A percentile compares a stretch with the other conserved stretches of the same genome.
These are phyloP conservation scores for Gnomoniopsis smithogilvyi DNA, from an alignment of 2,329 filamentous ascomycete species.

Conservation along the genomic window DNA sequence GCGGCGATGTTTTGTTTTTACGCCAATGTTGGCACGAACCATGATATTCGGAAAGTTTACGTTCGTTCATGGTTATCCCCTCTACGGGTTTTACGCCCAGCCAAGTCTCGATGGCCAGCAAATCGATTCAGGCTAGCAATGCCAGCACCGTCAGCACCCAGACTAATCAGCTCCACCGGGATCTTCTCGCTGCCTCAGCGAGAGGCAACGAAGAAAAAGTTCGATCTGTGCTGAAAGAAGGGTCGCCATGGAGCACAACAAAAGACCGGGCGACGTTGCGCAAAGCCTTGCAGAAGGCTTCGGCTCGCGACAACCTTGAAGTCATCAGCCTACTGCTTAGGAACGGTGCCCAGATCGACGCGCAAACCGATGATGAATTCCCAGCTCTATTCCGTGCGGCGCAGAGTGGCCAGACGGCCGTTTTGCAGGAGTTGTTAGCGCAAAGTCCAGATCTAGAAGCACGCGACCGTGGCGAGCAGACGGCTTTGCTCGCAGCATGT, in stretches of 20 bases:
- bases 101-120: slow-evolving; percentile 6
- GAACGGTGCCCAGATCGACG: slow-evolving; percentile 34
- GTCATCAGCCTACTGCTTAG: slow-evolving; percentile 36
- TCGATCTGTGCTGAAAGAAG: slow-evolving; percentile 33
- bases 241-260: slow-evolving; percentile 30
- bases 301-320: slow-evolving; percentile 33
- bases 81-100: not conserved
- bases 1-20: not conserved
- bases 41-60: not conserved
- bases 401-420: slow-evolving; percentile 31
- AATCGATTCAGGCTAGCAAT: slow-evolving; percentile 11
- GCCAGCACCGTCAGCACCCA: slow-evolving; percentile 35
- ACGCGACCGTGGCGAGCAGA: slow-evolving; percentile 29
- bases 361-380: slow-evolving; percentile 31
- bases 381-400: slow-evolving; percentile 36
- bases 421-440: slow-evolving; percentile 32
- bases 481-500: slow-evolving; percentile 34
- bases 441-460: slow-evolving; percentile 31
- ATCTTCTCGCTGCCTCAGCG: slow-evolving; percentile 34
- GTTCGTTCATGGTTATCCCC: not conserved
- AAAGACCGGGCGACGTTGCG: slow-evolving; percentile 35
- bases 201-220: slow-evolving; percentile 36
- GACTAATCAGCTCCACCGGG: slow-evolving; percentile 34
- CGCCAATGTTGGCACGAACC: not conserved
- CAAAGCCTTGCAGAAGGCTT: slow-evolving; percentile 35